Conservation (phyloP, 495 filamentous ascomycete species). For the Neurospora sp. region DNA sequence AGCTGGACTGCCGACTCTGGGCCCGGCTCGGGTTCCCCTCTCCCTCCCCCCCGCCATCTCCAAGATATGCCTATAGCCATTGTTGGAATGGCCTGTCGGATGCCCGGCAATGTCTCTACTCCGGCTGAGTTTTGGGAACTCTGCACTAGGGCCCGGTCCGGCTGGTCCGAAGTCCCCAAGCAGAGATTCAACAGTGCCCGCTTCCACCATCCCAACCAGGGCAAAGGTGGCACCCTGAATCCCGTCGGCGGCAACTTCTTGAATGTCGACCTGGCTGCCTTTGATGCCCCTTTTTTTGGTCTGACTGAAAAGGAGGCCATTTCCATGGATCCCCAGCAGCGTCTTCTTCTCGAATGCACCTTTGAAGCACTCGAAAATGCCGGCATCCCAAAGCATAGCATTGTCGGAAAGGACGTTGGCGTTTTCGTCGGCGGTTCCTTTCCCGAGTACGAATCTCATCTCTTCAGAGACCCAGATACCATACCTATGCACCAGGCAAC, state of each 20-base stretch:
- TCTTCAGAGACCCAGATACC: slow-evolving; percentile 64
- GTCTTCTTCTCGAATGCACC: slow-evolving; percentile 67
- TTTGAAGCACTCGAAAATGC: slow-evolving; percentile 84
- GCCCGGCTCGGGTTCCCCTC: slow-evolving; percentile 3
- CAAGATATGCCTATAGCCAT: slow-evolving; percentile 40
- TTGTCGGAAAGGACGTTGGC: slow-evolving; percentile 65
- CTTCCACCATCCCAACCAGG: slow-evolving; percentile 66
- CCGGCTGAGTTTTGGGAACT: slow-evolving; percentile 50
- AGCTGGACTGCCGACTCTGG: slow-evolving; percentile 7
- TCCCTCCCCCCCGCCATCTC: background rate
- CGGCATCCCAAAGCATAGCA: slow-evolving; percentile 70
- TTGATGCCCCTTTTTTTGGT: slow-evolving; percentile 82
- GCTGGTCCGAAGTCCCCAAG: slow-evolving; percentile 51
- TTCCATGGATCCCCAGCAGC: slow-evolving; percentile 77
- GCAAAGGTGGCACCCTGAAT: slow-evolving; percentile 60
- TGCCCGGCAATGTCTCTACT: slow-evolving; percentile 44
- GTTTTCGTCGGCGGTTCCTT: slow-evolving; percentile 81
- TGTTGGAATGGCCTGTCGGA: slow-evolving; percentile 45
- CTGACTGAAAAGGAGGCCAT: slow-evolving; percentile 62
- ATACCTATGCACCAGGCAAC: slow-evolving; percentile 41
- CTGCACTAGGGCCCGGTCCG: slow-evolving; percentile 49
- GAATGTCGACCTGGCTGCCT: slow-evolving; percentile 56
- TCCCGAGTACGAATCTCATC: slow-evolving; percentile 75
- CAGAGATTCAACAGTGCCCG: slow-evolving; percentile 61
- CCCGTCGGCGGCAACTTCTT: slow-evolving; percentile 77